phyloP scores from a whole-genome alignment of 768 basidiomycete genomes.

The Leccinum broughii region DNA sequence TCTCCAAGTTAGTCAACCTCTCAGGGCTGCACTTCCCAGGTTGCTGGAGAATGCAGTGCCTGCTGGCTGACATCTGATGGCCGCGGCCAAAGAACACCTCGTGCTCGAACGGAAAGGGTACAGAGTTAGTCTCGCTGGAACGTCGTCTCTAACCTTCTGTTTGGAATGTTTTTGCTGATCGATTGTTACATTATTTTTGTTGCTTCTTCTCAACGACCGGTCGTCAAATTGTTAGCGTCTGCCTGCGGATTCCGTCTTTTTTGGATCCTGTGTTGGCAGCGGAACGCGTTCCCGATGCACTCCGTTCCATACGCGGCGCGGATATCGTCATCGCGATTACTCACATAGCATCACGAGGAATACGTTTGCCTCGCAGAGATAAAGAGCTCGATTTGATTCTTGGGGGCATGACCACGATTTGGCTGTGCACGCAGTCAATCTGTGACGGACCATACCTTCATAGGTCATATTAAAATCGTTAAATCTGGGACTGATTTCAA shows the following conservation, averaged over 20 bases:
- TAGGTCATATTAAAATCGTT: slow-evolving; percentile 5
- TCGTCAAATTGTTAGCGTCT: slow-evolving; percentile 12
- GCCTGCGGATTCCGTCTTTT: slow-evolving; percentile 5
- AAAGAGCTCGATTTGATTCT: slow-evolving; percentile 10
- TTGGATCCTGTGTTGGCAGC: slow-evolving; percentile 15
- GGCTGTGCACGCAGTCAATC: slow-evolving; percentile 9
- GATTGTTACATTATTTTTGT: neutral
- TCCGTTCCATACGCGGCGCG: slow-evolving; percentile 1
- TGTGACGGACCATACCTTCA: neutral
- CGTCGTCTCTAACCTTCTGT: slow-evolving; percentile 1
- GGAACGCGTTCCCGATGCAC: neutral
- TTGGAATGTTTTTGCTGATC: neutral
- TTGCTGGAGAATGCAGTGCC: slow-evolving; percentile 14
- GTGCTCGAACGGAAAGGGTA: slow-evolving; percentile 9
- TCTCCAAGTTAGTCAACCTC: neutral
- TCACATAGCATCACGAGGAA: slow-evolving; percentile 15
- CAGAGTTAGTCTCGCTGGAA: slow-evolving; percentile 13
- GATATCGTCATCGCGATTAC: slow-evolving; percentile 13
- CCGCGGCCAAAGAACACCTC: slow-evolving; percentile 8
- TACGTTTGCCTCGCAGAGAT: neutral
- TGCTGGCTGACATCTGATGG: slow-evolving; percentile 1
- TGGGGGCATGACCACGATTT: slow-evolving; percentile 14
- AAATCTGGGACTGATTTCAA: slow-evolving; percentile 10
- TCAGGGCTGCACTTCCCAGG: slow-evolving; percentile 12
- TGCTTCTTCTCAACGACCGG: neutral